These are phyloP conservation scores for Aspergillus bridgeri DNA, from an alignment of 495 filamentous ascomycete species.

Conservation along the genomic window DNA sequence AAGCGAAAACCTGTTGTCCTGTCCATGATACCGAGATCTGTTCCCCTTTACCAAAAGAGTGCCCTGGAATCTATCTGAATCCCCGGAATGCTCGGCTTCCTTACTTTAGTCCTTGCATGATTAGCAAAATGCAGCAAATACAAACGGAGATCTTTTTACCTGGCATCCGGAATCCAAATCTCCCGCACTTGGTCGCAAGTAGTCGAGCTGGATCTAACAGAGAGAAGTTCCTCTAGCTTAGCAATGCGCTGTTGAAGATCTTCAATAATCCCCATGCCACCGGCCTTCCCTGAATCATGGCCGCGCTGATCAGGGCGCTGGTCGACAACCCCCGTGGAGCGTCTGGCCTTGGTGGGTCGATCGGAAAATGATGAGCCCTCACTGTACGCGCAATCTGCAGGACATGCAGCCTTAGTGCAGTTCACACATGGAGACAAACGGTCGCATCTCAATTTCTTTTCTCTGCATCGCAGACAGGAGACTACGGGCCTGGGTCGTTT, in stretches of 20 bases:
- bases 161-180: neutral
- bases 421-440: conserved; percentile 26
- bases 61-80: conserved; percentile 7
- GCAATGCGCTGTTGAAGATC: conserved; percentile 25
- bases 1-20: conserved; percentile 23
- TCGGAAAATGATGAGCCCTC: conserved; percentile 8
- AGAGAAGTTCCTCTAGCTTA: conserved; percentile 19
- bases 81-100: conserved; percentile 1
- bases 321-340: conserved; percentile 1
- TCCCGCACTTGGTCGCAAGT: neutral
- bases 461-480: conserved; percentile 30
- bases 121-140: neutral
- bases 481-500: conserved; percentile 28
- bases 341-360: conserved; percentile 13
- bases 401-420: conserved; percentile 22
- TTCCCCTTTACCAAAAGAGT: conserved; percentile 26
- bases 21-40: conserved; percentile 25
- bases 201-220: conserved; percentile 2
- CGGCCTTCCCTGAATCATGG: neutral
- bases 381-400: conserved; percentile 19
- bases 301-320: neutral
- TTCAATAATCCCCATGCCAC: conserved; percentile 22
- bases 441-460: conserved; percentile 34
- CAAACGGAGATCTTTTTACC: neutral
- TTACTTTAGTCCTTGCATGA: neutral